Evolutionary conservation across 2,329 filamentous ascomycete species (phyloP), one percentile per base, ranked within the genome.

Genomic region (Ophiostoma piceae): DNA sequence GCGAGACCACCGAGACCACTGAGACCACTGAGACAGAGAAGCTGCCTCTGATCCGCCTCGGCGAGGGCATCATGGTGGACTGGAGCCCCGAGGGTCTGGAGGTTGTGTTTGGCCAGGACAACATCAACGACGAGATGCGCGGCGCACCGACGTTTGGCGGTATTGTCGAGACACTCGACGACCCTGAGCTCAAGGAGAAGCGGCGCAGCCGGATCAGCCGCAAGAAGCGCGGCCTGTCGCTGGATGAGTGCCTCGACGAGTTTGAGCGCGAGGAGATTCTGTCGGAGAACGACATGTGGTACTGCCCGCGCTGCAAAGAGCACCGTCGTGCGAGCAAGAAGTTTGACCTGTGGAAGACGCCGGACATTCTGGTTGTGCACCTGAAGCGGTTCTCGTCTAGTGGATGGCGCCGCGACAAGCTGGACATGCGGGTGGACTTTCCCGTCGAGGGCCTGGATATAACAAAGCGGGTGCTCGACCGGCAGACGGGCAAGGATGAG

Each of bases 271-370:
- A 94, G 71, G 95, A 99, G 79, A 88, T 97, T 16, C 83, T 99
- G 4, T 97, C 94, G 0, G 92, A 97, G 78, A 91, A 96, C 76
- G 96, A 99, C 77, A 94, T 92, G 71, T 99, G 95, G 95, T 98
- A 96, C 78, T 99, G 95, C 77, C 94, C 92, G 70, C 88, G 92
- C 39, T 99, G 95, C 84, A 98, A 98, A 78, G 92, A 97, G 75
- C 90, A 96, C 76, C 88, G 92, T 19, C 89, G 92, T 71, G 95
- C 95, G 26, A 94, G 90, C 80, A 99, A 99, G 83, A 97, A 95
- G 76, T 92, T 99, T 68, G 94, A 98, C 77, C 86, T 99, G 22
- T 99, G 95, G 95, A 97, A 94, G 77, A 90, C 92, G 1, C 95
- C 95, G 0, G 95, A 99, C 78, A 96, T 98, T 72, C 85, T 99